A percentile compares a stretch with the other conserved stretches of the same genome.
Conservation (phyloP, 805 yeast species). For the Scheffersomyces ergatensis region DNA sequence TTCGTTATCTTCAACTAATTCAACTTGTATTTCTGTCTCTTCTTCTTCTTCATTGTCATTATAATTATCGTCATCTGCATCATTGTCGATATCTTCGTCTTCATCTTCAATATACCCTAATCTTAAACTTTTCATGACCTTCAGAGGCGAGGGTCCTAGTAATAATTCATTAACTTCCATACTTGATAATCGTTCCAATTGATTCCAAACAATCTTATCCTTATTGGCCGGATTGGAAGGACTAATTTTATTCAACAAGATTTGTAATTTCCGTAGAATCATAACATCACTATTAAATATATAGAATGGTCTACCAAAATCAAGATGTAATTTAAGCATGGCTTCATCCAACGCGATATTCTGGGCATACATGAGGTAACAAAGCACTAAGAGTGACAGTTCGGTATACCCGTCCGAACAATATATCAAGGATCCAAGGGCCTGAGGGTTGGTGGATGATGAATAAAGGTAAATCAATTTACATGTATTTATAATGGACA, state of each 20-base stretch:
- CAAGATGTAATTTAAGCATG: slow-evolving; percentile 57
- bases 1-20: slow-evolving; percentile 5
- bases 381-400: slow-evolving; percentile 69
- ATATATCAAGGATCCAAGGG: slow-evolving; percentile 54
- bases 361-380: slow-evolving; percentile 69
- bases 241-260: slow-evolving; percentile 56
- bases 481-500: slow-evolving; percentile 65
- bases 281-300: slow-evolving; percentile 74
- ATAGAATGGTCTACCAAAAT: slow-evolving; percentile 76
- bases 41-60: slow-evolving; percentile 4
- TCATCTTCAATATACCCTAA: slow-evolving; percentile 28
- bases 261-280: slow-evolving; percentile 63
- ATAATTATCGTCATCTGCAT: slow-evolving; percentile 8
- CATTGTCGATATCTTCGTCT: too few species aligned
- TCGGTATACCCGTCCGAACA: slow-evolving; percentile 94
- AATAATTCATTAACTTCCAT: slow-evolving; percentile 34
- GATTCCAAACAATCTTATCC: slow-evolving; percentile 23
- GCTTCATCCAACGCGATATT: slow-evolving; percentile 64
- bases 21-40: slow-evolving; percentile 5
- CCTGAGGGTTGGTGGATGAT: slow-evolving; percentile 29
- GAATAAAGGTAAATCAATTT: slow-evolving; percentile 54
- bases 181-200: slow-evolving; percentile 25
- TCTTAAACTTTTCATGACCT: slow-evolving; percentile 10
- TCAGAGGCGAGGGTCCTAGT: slow-evolving; percentile 12
- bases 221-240: slow-evolving; percentile 33